Evolutionary conservation across 1,284 basidiomycete species (phyloP).

Genomic region (Dichomitus squalens): DNA sequence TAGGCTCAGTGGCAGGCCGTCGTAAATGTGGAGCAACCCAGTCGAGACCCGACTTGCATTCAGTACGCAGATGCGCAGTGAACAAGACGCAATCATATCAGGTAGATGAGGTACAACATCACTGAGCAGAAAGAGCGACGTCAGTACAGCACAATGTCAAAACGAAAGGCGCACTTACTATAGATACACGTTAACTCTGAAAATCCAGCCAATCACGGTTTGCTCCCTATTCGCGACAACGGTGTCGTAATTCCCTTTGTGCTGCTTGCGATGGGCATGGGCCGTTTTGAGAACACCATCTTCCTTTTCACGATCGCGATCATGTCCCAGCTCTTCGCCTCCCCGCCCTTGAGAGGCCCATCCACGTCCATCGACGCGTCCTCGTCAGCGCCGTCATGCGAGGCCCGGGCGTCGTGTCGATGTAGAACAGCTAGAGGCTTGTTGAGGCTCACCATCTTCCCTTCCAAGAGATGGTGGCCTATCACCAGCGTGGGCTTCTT

Average conservation of each 20-base stretch:
- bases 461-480: constrained; percentile 89
- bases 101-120: neutral
- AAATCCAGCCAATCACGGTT: constrained; percentile 1
- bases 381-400: constrained; percentile 6
- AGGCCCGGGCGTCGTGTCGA: constrained; percentile 28
- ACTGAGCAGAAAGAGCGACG: neutral
- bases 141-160: neutral
- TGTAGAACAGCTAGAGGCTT: constrained; percentile 79
- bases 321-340: constrained; percentile 44
- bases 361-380: constrained; percentile 30
- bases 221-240: constrained; percentile 17
- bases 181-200: neutral
- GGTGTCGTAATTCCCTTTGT: constrained; percentile 1
- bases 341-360: constrained; percentile 25
- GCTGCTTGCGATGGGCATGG: constrained; percentile 60
- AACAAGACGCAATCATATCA: no score
- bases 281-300: constrained; percentile 76
- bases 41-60: no score
- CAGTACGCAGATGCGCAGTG: no score
- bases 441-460: constrained; percentile 74
- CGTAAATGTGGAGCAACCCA: no score
- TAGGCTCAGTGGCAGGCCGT: no score
- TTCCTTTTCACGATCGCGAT: constrained; percentile 72
- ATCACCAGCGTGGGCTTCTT: constrained; percentile 80
- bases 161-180: neutral